Evolutionary conservation across 2,329 filamentous ascomycete species (phyloP).

Genomic region (Tolypocladium endophyticum): DNA sequence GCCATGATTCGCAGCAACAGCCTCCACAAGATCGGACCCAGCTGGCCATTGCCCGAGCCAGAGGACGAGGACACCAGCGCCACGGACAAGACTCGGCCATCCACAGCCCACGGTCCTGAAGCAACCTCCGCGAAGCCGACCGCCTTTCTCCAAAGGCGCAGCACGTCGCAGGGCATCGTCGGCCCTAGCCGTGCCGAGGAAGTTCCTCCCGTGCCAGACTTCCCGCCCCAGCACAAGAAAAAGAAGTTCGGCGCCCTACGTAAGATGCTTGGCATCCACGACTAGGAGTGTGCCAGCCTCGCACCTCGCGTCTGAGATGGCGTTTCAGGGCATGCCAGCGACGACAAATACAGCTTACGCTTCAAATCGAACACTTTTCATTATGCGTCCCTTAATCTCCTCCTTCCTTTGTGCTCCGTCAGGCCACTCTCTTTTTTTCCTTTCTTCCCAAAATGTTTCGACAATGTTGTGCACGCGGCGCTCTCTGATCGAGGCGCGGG

Average conservation of each 20-base stretch:
- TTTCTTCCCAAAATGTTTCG: background rate
- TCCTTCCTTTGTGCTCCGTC: background rate
- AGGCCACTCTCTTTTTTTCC: background rate
- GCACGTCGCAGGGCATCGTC: constrained; percentile 22
- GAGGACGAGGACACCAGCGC: constrained; percentile 17
- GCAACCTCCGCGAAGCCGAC: constrained; percentile 11
- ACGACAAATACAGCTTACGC: background rate
- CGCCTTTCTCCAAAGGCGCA: constrained; percentile 23
- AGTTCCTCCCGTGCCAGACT: constrained; percentile 1
- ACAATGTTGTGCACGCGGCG: background rate
- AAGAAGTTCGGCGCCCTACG: constrained; percentile 61
- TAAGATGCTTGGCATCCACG: constrained; percentile 48
- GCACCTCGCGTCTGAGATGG: background rate
- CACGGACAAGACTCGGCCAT: constrained; percentile 18
- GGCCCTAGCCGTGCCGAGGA: constrained; percentile 8
- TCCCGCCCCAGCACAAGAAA: constrained; percentile 27
- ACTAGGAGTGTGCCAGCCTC: constrained; percentile 19
- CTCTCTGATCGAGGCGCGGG: background rate
- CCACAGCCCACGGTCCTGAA: constrained; percentile 20
- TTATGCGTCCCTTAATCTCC: no score
- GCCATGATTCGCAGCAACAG: constrained; percentile 29
- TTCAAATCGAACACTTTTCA: background rate
- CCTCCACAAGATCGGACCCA: constrained; percentile 16
- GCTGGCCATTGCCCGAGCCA: constrained; percentile 22
- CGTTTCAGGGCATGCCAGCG: background rate